phyloP scores from a whole-genome alignment of 108 stramenopile species.

The Fistulifera solaris region DNA sequence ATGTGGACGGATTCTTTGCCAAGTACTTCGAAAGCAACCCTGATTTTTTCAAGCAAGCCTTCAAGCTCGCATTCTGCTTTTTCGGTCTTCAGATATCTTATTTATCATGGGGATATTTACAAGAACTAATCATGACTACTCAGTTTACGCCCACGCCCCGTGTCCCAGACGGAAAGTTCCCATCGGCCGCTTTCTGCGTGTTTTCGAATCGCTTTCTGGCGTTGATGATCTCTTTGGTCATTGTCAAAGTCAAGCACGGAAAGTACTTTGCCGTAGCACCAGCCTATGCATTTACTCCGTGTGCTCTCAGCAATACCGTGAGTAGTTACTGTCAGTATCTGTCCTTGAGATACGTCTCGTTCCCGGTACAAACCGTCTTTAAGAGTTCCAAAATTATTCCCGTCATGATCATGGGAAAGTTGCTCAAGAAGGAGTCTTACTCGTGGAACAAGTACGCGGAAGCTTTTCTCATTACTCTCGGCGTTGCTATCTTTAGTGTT shows the following conservation, averaged over 20 bases:
- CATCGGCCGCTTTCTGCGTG: constrained; percentile 93
- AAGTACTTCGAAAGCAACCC: constrained; percentile 15
- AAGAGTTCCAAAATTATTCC: constrained; percentile 98
- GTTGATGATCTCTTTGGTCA: constrained; percentile 83
- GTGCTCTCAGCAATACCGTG: constrained; percentile 92
- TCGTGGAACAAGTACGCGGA: constrained; percentile 83
- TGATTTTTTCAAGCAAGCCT: constrained; percentile 42
- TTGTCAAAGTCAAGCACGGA: constrained; percentile 75
- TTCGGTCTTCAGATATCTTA: constrained; percentile 83
- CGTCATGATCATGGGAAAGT: constrained; percentile 96
- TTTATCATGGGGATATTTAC: constrained; percentile 94
- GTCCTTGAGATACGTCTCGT: constrained; percentile 91
- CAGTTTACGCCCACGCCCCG: constrained; percentile 64
- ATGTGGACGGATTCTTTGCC: constrained; percentile 12
- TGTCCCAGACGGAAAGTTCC: constrained; percentile 80
- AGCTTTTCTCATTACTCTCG: constrained; percentile 87
- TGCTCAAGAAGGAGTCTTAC: constrained; percentile 83
- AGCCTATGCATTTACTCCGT: constrained; percentile 88
- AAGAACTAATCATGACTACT: constrained; percentile 96
- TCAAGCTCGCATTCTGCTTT: constrained; percentile 58
- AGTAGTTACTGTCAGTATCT: constrained; percentile 97
- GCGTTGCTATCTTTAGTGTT: constrained; percentile 87
- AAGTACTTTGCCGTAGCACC: constrained; percentile 67
- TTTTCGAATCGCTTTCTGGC: constrained; percentile 96
- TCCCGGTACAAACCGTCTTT: constrained; percentile 96